Evolutionary conservation across 768 basidiomycete genomes (phyloP), one percentile per base, ranked within the genome.

Genomic region (Mycena capillaripes): DNA sequence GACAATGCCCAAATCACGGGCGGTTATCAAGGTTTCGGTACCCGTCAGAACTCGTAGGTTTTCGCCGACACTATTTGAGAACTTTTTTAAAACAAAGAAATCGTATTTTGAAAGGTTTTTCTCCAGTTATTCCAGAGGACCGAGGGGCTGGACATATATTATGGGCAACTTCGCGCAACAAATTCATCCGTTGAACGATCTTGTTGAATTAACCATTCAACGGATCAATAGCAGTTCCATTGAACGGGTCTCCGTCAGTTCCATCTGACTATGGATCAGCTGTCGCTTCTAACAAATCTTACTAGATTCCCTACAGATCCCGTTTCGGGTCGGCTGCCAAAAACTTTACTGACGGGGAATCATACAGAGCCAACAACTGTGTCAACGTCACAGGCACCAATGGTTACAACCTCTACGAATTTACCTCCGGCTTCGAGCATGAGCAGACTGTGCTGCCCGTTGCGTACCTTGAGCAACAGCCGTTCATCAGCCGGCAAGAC

Each of bases 161-260:
- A 81, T 89, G 84, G 87, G 87, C 29, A 87, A 90, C 68, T 91
- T 91, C 76, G 90, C 89, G 0, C 86, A 87, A 66, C 84, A 87
- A 66, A 81, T 85, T 17, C 88, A 89, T 27, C 90, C 91, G 21
- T 79, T 90, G 14, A 77, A 76, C 34, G 90, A 91, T 74, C 81
- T 78, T 2, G 89, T 86, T 27, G 81, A 82, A 9, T 80, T 91
- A 59, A 87, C 84, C 1, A 81, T 91, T 36, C 83, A 85, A 70
- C 85, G 85, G 17, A 77, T 83, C 50, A 84, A 85, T 62, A 81
- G 78, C 55, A 83, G 75, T 23, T 38, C 56, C 11, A 81, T 80
- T 23, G 86, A 88, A 42, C 88, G 83, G 4, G 78, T 91, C 72
- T 84, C 83, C 1, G 89, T 89, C 50, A 60, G 85, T 78, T 4